Conservation (phyloP, 148 eudicot genomes). For the Dianthus caryophyllus region DNA sequence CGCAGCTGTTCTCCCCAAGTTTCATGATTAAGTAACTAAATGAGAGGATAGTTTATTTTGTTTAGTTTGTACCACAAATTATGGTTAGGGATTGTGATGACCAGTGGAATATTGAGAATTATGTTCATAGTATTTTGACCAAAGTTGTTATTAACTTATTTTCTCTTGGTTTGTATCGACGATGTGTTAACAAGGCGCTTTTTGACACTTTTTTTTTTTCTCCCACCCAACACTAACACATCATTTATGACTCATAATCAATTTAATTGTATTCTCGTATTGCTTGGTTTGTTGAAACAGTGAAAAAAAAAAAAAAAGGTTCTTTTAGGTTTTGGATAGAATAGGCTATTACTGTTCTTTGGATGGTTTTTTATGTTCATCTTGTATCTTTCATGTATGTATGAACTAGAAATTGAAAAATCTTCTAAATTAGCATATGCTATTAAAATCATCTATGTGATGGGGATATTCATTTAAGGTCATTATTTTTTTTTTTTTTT, state of each 20-base stretch:
- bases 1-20: not conserved
- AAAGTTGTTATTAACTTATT: too few species aligned
- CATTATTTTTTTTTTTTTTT: not conserved
- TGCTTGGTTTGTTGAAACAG: not conserved
- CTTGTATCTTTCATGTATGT: not conserved
- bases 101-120: too few species aligned
- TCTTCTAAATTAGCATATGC: not conserved
- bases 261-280: not conserved
- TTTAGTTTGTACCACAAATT: not conserved
- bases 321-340: constrained; percentile 2
- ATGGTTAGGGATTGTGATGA: constrained; percentile 1
- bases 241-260: not conserved
- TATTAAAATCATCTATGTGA: not conserved
- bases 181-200: not conserved
- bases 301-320: not conserved
- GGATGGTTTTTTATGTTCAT: not conserved
- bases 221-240: not conserved
- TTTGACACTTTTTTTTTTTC: not conserved
- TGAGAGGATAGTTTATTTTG: not conserved
- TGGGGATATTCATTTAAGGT: constrained; percentile 12
- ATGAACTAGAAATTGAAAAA: not conserved
- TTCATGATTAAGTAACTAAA: not conserved
- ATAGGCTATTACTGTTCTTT: not conserved
- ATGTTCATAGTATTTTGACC: too few species aligned
- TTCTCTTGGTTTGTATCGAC: not conserved